A percentile compares a stretch with the other conserved stretches of the same genome.
These are phyloP conservation scores for Colletotrichum sp. DNA, from an alignment of 2,329 filamentous ascomycete genomes.

Conservation along the genomic window DNA sequence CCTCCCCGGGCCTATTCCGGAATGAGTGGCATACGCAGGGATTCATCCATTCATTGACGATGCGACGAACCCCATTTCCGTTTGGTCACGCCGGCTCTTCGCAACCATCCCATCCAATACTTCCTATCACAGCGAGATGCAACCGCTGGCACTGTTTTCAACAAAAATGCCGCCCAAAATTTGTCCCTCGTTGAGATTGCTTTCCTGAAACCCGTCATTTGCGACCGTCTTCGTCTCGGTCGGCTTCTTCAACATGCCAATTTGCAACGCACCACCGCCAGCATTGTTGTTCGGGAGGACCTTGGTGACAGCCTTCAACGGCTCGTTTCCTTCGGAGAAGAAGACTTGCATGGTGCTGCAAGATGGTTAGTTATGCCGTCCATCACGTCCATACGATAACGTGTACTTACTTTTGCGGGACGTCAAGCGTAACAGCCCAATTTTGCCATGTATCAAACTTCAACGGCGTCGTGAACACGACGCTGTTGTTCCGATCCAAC, in stretches of 20 bases:
- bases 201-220: slow-evolving; percentile 51
- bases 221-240: slow-evolving; percentile 47
- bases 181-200: slow-evolving; percentile 55
- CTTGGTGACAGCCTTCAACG: slow-evolving; percentile 51
- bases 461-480: slow-evolving; percentile 58
- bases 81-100: neutral
- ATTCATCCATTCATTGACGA: neutral
- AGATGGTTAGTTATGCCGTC: neutral
- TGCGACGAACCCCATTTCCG: neutral
- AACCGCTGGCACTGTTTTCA: slow-evolving; percentile 45
- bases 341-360: slow-evolving; percentile 60
- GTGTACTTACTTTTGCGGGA: slow-evolving; percentile 52
- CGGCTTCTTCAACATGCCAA: slow-evolving; percentile 67
- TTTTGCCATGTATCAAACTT: slow-evolving; percentile 60
- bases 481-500: slow-evolving; percentile 49
- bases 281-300: slow-evolving; percentile 54
- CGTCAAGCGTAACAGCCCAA: slow-evolving; percentile 65
- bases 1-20: neutral
- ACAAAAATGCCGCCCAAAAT: slow-evolving; percentile 58
- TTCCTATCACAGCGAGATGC: neutral
- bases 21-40: neutral
- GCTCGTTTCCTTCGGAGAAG: slow-evolving; percentile 53
- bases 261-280: slow-evolving; percentile 65
- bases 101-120: neutral
- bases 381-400: neutral